Base-by-base conservation (phyloP, 1,284 basidiomycete genomes). In the Apiotrichum sp. region DNA sequence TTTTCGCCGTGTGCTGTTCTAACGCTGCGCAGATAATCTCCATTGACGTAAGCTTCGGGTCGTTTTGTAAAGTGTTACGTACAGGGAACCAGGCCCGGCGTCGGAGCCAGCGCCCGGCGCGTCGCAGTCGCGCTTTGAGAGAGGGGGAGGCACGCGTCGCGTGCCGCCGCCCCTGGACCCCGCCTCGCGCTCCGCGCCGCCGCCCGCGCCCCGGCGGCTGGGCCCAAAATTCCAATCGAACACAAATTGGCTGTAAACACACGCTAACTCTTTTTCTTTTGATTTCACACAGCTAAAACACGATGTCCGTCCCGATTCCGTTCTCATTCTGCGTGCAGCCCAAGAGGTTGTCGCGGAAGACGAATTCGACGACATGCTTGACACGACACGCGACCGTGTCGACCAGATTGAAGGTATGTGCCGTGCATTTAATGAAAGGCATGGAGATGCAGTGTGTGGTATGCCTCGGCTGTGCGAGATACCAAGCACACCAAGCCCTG, bases 221-320 rank as follows among this genome's bases (percentile, higher is more conserved):
- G 22, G 36, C 13, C 13, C 36, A 7, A 38, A 38, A 38, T 38
- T 38, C 36, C 36, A 38, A 38, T 38, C 36, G 36, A 38, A 13
- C 36, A 38, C 36, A 8, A 38, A 8, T 38, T 38, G 36, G 36
- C 13, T 38, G 36, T 8, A 38, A 38, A 38, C 13, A 38, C 36
- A 38, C 8, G 36, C 7, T 38, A 38, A 13, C 13, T 38, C 36
- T 38, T 38, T 7, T 38, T 38, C 36, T 38, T 38, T 38, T 43
- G 14, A 43, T 38, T 38, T 41, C 40, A 13, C 40, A 13, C 56
- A 58, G 86, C 80, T 85, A 35, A 74, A 87, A 62, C 86, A 88
- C 69, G 81, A 88, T 56, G 85, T 91, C 13, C 83, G 85, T 44
- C 86, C 87, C 13, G 89, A 90, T 73, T 89, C 85, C 1, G 82